Evolutionary conservation across 2,329 filamentous ascomycete species (phyloP).

Genomic region (Fusarium sublunatum): DNA sequence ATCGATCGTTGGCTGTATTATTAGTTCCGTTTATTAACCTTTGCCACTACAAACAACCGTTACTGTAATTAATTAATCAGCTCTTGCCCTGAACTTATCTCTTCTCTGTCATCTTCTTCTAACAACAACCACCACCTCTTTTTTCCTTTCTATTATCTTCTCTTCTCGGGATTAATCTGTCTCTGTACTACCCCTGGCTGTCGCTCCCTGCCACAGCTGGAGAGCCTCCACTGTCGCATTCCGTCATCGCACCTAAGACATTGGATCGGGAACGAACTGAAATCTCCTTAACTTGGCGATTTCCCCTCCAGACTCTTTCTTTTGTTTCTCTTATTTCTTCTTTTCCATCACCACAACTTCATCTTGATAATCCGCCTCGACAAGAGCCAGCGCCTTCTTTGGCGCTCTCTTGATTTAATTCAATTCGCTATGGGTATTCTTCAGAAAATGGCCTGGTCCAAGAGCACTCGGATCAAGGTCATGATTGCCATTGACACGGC

Average conservation of each 20-base stretch:
- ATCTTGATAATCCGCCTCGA: slow-evolving; percentile 6
- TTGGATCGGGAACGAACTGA: slow-evolving; percentile 12
- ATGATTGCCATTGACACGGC: slow-evolving; percentile 89
- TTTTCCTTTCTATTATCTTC: neutral
- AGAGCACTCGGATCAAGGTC: slow-evolving; percentile 90
- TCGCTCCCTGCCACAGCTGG: slow-evolving; percentile 3
- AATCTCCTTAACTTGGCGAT: slow-evolving; percentile 31
- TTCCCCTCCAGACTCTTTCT: slow-evolving; percentile 9
- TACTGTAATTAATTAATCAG: slow-evolving; percentile 27
- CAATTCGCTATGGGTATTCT: slow-evolving; percentile 46
- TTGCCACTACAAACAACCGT: slow-evolving; percentile 24
- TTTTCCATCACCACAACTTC: slow-evolving; percentile 16
- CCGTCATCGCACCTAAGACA: slow-evolving; percentile 38
- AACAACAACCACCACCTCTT: neutral
- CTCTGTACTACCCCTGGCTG: slow-evolving; percentile 8
- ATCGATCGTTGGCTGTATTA: neutral
- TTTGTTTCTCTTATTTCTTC: slow-evolving; percentile 8
- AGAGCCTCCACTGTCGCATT: slow-evolving; percentile 36
- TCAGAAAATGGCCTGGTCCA: slow-evolving; percentile 83
- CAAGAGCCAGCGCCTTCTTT: slow-evolving; percentile 16
- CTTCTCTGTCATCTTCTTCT: slow-evolving; percentile 3
- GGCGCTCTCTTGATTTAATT: slow-evolving; percentile 22
- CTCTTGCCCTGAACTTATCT: slow-evolving; percentile 11
- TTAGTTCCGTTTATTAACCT: slow-evolving; percentile 11
- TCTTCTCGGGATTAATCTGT: neutral